Conservation (phyloP, 345 rosid species). For the Hibiscus tridactylites region DNA sequence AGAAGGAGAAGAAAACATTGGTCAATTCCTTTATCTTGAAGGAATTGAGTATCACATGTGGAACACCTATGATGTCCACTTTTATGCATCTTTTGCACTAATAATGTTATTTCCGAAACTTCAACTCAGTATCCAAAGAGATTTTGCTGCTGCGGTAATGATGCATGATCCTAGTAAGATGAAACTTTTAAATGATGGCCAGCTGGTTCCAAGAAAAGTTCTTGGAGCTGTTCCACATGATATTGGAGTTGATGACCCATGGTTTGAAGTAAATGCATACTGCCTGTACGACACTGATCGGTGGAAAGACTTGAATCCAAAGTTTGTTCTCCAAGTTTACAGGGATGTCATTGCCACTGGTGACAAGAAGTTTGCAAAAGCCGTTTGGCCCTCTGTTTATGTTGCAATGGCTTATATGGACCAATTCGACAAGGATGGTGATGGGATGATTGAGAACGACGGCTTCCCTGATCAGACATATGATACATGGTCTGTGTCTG, state of each 20-base stretch:
- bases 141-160: conserved; percentile 92
- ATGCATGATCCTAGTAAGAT: conserved; percentile 78
- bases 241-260: conserved; percentile 72
- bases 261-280: conserved; percentile 90
- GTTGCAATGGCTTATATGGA: conserved; percentile 91
- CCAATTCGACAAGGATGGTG: conserved; percentile 90
- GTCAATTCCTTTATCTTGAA: conserved; percentile 90
- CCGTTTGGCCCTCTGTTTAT: conserved; percentile 92
- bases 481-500: conserved; percentile 89
- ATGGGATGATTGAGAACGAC: conserved; percentile 93
- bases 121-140: conserved; percentile 88
- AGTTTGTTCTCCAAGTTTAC: conserved; percentile 89
- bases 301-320: conserved; percentile 96
- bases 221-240: conserved; percentile 99
- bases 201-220: conserved; percentile 60
- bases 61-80: conserved; percentile 97
- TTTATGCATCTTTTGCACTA: conserved; percentile 83
- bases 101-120: conserved; percentile 86
- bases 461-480: conserved; percentile 98
- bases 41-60: conserved; percentile 90
- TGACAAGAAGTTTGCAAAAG: conserved; percentile 67
- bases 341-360: conserved; percentile 87
- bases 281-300: conserved; percentile 56
- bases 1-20: conserved; percentile 92
- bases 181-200: conserved; percentile 55